Evolutionary conservation across 2,329 filamentous ascomycete species (phyloP), one percentile per base, ranked within the genome.

Genomic region (Aspergillus fumigatus): DNA sequence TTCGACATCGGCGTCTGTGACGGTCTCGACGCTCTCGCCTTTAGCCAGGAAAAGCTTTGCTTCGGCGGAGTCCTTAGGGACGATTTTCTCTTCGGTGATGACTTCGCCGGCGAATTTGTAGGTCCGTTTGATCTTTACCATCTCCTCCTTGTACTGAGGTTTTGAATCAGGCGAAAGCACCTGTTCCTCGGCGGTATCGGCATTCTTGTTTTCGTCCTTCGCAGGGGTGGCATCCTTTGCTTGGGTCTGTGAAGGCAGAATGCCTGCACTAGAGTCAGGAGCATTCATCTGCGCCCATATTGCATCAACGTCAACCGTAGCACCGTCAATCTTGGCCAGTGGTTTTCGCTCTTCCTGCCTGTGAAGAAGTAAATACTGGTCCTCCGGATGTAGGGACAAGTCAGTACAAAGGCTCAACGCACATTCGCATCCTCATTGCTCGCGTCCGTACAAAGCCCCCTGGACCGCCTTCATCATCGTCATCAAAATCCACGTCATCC

Each of bases 51-150:
- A 84, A 10, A 79, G 73, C 58, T 78, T 78, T 9, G 82, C 83
- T 67, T 84, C 82, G 26, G 81, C 80, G 1, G 81, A 84, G 49
- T 77, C 72, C 59, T 77, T 80, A 10, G 76, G 75, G 2, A 84
- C 81, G 3, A 74, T 68, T 63, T 83, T 83, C 56, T 81, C 77
- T 57, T 83, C 78, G 3, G 79, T 80, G 55, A 80, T 80, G 50
- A 77, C 73, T 64, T 83, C 79, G 48, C 82, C 82, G 1, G 82
- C 82, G 62, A 83, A 84, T 53, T 80, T 79, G 67, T 83, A 83
- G n/a, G 76, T 82, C 27, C 80, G 77, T 61, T 79, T 82, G 63
- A 84, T 84, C 43, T 77, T 81, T 56, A 84, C 76, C 62, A 77
- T 77, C 53, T 81, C 76, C 49, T 81, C 76, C 3, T 60, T 38